Base-by-base conservation (phyloP, 1,284 basidiomycete genomes). In the Gomphus bonarii region DNA sequence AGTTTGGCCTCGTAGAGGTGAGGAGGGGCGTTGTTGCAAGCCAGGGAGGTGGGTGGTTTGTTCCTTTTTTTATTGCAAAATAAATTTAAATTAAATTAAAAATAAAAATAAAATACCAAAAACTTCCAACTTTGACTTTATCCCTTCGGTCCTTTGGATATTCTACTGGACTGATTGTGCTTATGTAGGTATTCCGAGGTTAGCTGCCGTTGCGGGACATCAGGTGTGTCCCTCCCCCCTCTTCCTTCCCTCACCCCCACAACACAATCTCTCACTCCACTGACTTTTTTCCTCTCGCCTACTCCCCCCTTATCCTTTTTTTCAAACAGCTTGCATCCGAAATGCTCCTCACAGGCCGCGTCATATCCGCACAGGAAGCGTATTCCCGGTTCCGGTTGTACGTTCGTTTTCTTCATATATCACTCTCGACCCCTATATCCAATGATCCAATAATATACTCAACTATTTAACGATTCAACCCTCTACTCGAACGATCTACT, bases 1-100 rank as follows among this genome's bases (percentile, higher is more conserved):
- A 78, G 58, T 85, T 95, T 60, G 87, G 80, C 3, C 74, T 93
- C 36, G 89, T 89, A 0, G 91, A 94, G 64, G 91, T 91, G 2
- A 84, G 82, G 67, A 76, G 87, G 44, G 91, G 91, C 0, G 90
- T 91, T 1, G 68, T 85, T 22, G 89, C 87, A 9, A 72, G 78
- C 10, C 81, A 85, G 64, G 91, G 91, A 64, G 90, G 88, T 78
- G n/a, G n/a, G n/a, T 66, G 65, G 51, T 30, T 63, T 62, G 22
- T 63, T 48, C 9, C 35, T 61, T 36, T 62, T 61, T 12, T 61
- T 63, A 50, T 65, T 65, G 55, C 63, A 61, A 50, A 25, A 18
- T 22, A 3, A 18, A 25, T 33, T 38, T 16, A 30, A 38, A 36
- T 35, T n/a, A 7, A 36, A 52, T 20, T 46, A 44, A 30, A 51